These are phyloP conservation scores for Setaria viridis DNA, from an alignment of 202 grass and related monocot genomes.

Conservation along the genomic window DNA sequence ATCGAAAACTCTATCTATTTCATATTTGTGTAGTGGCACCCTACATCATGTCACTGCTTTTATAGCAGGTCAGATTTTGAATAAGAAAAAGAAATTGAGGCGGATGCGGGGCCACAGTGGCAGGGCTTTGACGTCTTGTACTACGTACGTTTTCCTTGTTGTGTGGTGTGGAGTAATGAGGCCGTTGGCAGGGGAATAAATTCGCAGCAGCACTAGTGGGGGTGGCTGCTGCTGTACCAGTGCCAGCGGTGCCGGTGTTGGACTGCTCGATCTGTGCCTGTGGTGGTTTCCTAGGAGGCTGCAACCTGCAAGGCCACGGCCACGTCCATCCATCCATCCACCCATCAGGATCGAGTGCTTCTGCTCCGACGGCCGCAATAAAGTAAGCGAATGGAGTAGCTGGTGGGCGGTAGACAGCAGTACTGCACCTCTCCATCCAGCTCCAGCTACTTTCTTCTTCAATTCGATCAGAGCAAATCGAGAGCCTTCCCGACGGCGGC, in stretches of 20 bases:
- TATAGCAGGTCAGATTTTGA: no score
- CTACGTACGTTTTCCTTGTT: no score
- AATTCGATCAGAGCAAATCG: not conserved
- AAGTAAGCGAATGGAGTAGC: not conserved
- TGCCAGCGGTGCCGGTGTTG: not conserved
- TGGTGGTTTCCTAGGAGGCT: not conserved
- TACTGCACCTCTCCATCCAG: not conserved
- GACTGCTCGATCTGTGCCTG: not conserved
- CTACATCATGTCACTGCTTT: no score
- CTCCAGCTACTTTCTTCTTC: constrained; percentile 11
- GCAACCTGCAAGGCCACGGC: no score
- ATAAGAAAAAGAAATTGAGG: no score
- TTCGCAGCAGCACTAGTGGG: not conserved
- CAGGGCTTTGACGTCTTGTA: no score
- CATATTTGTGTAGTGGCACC: no score
- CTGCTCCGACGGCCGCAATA: not conserved
- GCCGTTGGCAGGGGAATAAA: not conserved
- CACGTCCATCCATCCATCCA: no score
- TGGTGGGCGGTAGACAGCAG: not conserved
- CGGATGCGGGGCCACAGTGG: no score
- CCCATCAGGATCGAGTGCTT: no score
- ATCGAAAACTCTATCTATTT: no score
- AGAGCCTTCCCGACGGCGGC: no score
- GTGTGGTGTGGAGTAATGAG: not conserved
- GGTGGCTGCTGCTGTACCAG: constrained; percentile 5